Base-by-base conservation (phyloP, 2,329 filamentous ascomycete species). In the Colletotrichum navitas region DNA sequence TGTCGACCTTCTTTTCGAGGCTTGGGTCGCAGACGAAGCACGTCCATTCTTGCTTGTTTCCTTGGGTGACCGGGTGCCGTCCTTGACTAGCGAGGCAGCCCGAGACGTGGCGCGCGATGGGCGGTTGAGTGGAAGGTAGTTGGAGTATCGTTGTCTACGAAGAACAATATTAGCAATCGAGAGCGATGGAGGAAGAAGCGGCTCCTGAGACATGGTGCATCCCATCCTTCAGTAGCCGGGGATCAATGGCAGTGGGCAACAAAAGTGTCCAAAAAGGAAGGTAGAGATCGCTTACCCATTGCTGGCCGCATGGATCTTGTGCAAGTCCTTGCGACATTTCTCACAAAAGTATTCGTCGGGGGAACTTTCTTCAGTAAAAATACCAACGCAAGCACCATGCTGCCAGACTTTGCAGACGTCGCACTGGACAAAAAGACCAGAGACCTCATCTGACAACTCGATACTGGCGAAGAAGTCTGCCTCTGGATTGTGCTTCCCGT, bases 301-400 rank as follows among this genome's bases (percentile, higher is more conserved):
- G 76, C 88, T 87, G 75, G 94, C 93, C 66, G 87, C 90, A 77
- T 91, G 91, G 74, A 97, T 91, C 79, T 91, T 94, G 85, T 99
- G 96, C 63, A 97, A 87, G 80, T 97, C 94, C 79, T 94, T 94
- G 75, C 93, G 91, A 83, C 96, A 99, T 81, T 94, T 89, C 83
- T 99, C 96, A 83, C 96, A 99, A 80, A 96, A 99, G 84, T 99
- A 99, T 81, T 98, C 95, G 66, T 98, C 95, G 12, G 96, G 96
- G 75, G 94, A 95, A 80, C 93, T 92, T 76, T 93, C 92, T 82
- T 97, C 95, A 76, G 96, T 96, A 85, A 97, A 94, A 78, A 99
- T 97, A 72, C 96, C 95, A 71, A 99, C 95, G 79, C 96, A 99
- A 72, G 95, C 95, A 77, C 96, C 96, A 80, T 99, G 96, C 81